phyloP scores from a whole-genome alignment of 495 filamentous ascomycete genomes.

The Beverwykella pulmonaria region DNA sequence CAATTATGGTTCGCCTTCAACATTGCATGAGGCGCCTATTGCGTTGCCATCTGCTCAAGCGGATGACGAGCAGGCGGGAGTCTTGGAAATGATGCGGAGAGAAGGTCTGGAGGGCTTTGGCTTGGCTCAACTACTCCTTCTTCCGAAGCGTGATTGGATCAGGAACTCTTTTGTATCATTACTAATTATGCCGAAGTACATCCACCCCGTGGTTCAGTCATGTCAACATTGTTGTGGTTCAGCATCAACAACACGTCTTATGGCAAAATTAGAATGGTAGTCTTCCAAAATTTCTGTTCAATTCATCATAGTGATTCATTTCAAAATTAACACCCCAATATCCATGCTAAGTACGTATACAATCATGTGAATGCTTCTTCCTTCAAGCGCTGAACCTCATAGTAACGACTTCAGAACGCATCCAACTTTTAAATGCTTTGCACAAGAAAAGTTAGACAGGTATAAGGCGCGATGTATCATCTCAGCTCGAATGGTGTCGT shows the following conservation, averaged over 20 bases:
- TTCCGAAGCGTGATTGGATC: not conserved
- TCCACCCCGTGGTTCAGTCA: not conserved
- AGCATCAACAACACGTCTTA: too few species aligned
- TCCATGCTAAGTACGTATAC: constrained; percentile 5
- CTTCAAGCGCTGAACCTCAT: not conserved
- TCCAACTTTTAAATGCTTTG: not conserved
- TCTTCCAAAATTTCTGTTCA: not conserved
- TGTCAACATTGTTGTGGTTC: too few species aligned
- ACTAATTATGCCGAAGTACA: not conserved
- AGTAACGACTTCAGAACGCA: too few species aligned
- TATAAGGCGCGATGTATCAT: not conserved
- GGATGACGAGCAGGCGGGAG: not conserved
- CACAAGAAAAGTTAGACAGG: constrained; percentile 4
- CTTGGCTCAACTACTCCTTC: too few species aligned
- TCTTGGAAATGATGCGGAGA: not conserved
- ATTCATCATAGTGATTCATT: not conserved
- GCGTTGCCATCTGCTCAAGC: not conserved
- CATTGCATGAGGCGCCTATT: constrained; percentile 1
- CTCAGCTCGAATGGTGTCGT: not conserved
- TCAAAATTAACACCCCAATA: not conserved
- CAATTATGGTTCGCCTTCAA: constrained; percentile 17
- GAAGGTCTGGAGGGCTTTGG: not conserved
- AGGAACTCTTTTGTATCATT: not conserved
- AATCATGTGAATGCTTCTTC: constrained; percentile 3
- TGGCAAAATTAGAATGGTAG: too few species aligned